Conservation (phyloP, 2,329 filamentous ascomycete species). For the Curvularia eragrostidis region DNA sequence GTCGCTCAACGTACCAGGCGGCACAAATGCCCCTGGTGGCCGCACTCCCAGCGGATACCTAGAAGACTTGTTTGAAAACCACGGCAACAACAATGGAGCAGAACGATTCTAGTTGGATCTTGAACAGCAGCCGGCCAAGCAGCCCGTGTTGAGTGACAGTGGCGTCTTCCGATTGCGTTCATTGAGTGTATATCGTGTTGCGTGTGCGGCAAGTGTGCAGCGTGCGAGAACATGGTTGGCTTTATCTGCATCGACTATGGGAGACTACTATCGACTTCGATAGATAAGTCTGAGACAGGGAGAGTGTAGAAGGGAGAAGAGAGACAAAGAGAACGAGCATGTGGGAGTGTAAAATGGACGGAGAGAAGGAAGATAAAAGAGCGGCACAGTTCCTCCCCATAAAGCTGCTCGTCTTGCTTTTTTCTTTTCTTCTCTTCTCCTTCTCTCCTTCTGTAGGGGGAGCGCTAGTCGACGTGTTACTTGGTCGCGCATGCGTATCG, state of each 20-base stretch:
- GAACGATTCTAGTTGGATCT: conserved; percentile 43
- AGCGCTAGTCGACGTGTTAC: background rate
- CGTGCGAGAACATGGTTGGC: conserved; percentile 5
- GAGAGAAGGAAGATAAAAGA: conserved; percentile 2
- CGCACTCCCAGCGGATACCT: conserved; percentile 87
- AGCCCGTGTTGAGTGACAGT: conserved; percentile 10
- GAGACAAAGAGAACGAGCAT: background rate
- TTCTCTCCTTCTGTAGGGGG: background rate
- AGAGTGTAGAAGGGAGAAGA: background rate
- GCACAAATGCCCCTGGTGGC: conserved; percentile 59
- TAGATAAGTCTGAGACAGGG: background rate
- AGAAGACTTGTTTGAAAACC: conserved; percentile 86
- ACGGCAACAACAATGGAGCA: conserved; percentile 52
- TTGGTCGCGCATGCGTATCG: background rate
- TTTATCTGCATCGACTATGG: background rate
- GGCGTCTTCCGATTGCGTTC: background rate
- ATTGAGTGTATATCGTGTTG: conserved; percentile 6
- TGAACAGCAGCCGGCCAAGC: conserved; percentile 18
- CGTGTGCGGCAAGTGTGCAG: background rate
- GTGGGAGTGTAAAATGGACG: background rate
- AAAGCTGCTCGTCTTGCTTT: background rate
- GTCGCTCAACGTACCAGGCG: conserved; percentile 64
- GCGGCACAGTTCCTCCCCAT: background rate
- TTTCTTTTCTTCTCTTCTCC: background rate
- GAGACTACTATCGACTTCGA: conserved; percentile 4